Evolutionary conservation across 257 asterid genomes (phyloP).

Genomic region (Ballota nigra): DNA sequence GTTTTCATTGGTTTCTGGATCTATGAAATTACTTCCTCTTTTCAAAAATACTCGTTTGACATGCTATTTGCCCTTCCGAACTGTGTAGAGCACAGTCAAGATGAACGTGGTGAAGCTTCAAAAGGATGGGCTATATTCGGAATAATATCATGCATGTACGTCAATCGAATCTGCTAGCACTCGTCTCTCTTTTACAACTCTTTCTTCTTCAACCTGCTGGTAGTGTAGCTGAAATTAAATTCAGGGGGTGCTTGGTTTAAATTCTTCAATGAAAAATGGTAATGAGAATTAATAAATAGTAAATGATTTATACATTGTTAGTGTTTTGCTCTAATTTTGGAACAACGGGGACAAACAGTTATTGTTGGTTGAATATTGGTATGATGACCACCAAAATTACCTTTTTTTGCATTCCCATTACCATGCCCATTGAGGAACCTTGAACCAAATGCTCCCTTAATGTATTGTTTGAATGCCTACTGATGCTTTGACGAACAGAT

Average conservation of each 20-base stretch:
- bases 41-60: conserved; percentile 1
- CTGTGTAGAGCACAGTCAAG: conserved; percentile 54
- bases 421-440: too few species aligned
- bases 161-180: conserved; percentile 3
- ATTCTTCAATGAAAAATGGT: too few species aligned
- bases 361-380: too few species aligned
- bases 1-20: too few species aligned
- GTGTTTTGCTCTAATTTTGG: too few species aligned
- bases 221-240: neutral
- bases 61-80: neutral
- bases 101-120: conserved; percentile 48
- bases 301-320: too few species aligned
- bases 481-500: conserved; percentile 48
- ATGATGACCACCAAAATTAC: too few species aligned
- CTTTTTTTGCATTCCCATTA: too few species aligned
- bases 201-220: neutral
- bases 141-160: conserved; percentile 82
- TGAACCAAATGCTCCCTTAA: neutral
- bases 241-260: neutral
- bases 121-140: conserved; percentile 94
- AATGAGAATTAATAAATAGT: too few species aligned
- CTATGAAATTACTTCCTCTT: too few species aligned
- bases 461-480: neutral
- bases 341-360: too few species aligned
- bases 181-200: neutral